Evolutionary conservation across 2,329 filamentous ascomycete species (phyloP), one percentile per base, ranked within the genome.

Genomic region (Metarhizium robertsii): DNA sequence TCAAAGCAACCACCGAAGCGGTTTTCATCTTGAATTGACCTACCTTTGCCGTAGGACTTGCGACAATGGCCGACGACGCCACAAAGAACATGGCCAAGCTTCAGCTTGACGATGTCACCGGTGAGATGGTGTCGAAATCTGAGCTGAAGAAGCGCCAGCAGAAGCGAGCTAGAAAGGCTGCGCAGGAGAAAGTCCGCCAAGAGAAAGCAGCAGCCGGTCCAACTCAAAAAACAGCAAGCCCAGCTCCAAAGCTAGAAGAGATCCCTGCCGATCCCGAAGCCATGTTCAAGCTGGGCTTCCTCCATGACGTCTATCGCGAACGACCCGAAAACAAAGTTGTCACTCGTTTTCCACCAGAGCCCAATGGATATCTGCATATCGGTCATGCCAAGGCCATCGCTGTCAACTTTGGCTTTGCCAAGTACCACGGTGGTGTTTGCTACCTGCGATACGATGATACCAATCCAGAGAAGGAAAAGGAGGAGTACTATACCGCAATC

Each of bases 351-450:
- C 88, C 88, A 2, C 88, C 88, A 20, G 88, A 92, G 72, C 94
- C 94, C 50, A 97, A 97, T 69, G 94, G 92, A 54, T 96, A 87
- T 69, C 80, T 96, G 10, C 92, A 96, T 67, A 88, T 97, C 62
- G 92, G 92, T 20, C 94, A 97, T 68, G 88, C 88, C 61, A 97
- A 97, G 75, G 92, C 94, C 25, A 96, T 97, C 69, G 87, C 90
- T 0, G 84, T 97, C 70, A 96, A 97, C 73, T 97, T 97, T 73
- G 92, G 92, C 6, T 97, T 96, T 69, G 92, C 94, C 14, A 84
- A 82, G 66, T 85, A 86, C 66, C 88, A 95, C 67, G 87, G 87
- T 40, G 92, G 92, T 57, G 64, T 61, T 18, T 57, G 52, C 56
- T 55, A 57, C 52, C 38, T 58, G 53, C 57, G 92, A 64, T 96